Percentiles rank a stretch among this genome's conserved stretches.
Evolutionary conservation across 2,329 filamentous ascomycete genomes (phyloP).

Genomic region (Penicillium freii): DNA sequence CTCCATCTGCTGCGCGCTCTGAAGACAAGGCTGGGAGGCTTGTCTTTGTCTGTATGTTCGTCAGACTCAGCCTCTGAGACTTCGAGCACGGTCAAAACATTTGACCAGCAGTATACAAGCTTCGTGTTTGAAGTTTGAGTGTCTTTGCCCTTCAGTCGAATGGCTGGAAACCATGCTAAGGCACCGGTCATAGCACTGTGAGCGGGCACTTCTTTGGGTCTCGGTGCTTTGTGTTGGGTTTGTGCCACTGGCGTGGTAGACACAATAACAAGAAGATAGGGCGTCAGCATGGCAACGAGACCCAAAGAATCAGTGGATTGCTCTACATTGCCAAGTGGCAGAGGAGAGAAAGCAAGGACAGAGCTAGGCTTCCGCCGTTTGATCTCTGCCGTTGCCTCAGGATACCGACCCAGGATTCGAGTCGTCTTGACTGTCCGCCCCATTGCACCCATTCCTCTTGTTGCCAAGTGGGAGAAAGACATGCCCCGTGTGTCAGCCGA

Average conservation of each 20-base stretch:
- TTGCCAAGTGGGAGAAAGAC: constrained; percentile 97
- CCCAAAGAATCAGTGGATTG: constrained; percentile 83
- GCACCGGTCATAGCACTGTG: constrained; percentile 93
- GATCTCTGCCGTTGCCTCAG: constrained; percentile 60
- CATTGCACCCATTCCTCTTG: constrained; percentile 81
- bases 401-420: constrained; percentile 87
- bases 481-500: constrained; percentile 94
- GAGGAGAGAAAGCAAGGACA: constrained; percentile 82
- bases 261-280: constrained; percentile 92
- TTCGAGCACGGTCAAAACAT: constrained; percentile 90
- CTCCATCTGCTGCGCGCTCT: constrained; percentile 83
- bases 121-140: constrained; percentile 69
- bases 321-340: constrained; percentile 92
- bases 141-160: constrained; percentile 79
- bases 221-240: constrained; percentile 88
- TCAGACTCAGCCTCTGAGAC: constrained; percentile 67
- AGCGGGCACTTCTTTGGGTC: constrained; percentile 85
- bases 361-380: constrained; percentile 86
- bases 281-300: constrained; percentile 90
- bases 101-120: constrained; percentile 97
- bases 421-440: constrained; percentile 85
- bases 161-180: constrained; percentile 94
- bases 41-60: constrained; percentile 65
- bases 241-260: constrained; percentile 95
- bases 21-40: constrained; percentile 76